A percentile compares a stretch with the other conserved stretches of the same genome.
These are phyloP conservation scores for Eimeria mitis DNA, from an alignment of 169 alveolate genomes.

Conservation along the genomic window DNA sequence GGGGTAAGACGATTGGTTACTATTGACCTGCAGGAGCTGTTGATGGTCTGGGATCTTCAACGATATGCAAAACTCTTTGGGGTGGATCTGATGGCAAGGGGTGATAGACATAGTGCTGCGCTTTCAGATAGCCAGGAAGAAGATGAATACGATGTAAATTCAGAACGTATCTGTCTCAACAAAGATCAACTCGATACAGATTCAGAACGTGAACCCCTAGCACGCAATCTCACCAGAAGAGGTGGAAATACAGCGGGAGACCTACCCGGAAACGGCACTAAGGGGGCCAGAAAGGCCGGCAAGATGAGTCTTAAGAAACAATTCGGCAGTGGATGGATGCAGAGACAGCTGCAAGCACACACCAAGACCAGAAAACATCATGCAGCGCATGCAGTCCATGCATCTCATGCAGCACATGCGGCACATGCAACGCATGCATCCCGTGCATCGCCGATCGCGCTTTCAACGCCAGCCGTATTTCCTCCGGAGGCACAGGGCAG, in stretches of 20 bases:
- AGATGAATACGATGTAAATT: neutral
- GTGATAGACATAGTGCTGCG: neutral
- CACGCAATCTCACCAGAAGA: neutral
- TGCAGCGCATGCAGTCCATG: neutral
- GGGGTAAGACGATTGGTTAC: slow-evolving; percentile 79
- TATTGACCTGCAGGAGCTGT: slow-evolving; percentile 57
- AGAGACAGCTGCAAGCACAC: slow-evolving; percentile 23
- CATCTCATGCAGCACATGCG: too few relatives aligned
- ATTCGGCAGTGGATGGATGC: slow-evolving; percentile 63
- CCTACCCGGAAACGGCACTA: neutral
- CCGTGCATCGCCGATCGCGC: neutral
- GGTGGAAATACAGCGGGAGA: neutral
- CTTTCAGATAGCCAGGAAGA: slow-evolving; percentile 23
- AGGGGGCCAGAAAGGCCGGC: slow-evolving; percentile 27
- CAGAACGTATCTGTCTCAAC: neutral
- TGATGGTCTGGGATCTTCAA: slow-evolving; percentile 80
- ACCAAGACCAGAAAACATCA: neutral
- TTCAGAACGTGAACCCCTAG: neutral
- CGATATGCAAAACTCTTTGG: slow-evolving; percentile 67
- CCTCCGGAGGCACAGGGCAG: neutral
- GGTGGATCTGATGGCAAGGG: slow-evolving; percentile 57
- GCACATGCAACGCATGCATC: neutral
- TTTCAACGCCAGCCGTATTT: neutral
- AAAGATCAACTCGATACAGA: slow-evolving; percentile 5
- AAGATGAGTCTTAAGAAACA: slow-evolving; percentile 55